These are phyloP conservation scores for Sordaria brevicollis DNA, from an alignment of 495 filamentous ascomycete genomes.

Conservation along the genomic window DNA sequence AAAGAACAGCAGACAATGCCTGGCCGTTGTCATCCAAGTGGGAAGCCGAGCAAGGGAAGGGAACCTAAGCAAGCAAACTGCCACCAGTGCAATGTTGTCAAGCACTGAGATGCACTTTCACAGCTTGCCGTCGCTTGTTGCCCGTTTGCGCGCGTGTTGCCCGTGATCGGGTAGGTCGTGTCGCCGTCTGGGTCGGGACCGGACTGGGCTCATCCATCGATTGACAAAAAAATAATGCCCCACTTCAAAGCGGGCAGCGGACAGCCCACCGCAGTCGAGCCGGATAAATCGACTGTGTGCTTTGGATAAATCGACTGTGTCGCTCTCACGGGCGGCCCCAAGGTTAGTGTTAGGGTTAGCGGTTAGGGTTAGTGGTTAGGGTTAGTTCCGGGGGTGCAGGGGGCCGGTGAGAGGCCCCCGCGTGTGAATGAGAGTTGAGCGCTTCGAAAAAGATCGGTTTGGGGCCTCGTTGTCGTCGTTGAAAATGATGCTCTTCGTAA, in stretches of 20 bases:
- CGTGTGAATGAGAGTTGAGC: too few species aligned
- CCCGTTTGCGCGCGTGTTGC: not conserved
- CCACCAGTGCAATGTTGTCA: not conserved
- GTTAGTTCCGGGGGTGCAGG: too few species aligned
- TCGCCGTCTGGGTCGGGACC: not conserved
- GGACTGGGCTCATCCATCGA: not conserved
- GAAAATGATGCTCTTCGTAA: too few species aligned
- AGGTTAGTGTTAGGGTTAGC: too few species aligned
- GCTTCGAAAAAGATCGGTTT: too few species aligned
- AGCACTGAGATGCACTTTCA: not conserved
- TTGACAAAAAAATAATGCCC: not conserved
- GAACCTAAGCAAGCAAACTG: not conserved
- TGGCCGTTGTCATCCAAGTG: not conserved
- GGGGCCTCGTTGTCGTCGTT: too few species aligned
- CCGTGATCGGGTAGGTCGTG: not conserved
- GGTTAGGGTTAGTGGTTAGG: too few species aligned
- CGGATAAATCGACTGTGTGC: too few species aligned
- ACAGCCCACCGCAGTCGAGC: not conserved
- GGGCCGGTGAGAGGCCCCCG: too few species aligned
- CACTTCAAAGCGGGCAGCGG: not conserved
- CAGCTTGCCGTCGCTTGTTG: not conserved
- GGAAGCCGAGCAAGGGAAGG: too few species aligned
- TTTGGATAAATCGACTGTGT: too few species aligned
- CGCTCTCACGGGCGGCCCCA: too few species aligned
- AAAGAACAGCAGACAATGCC: not conserved